A percentile compares a stretch with the other conserved stretches of the same genome.
These are phyloP conservation scores for Nicotiana tabacum DNA, from an alignment of 257 asterid genomes.

Conservation along the genomic window DNA sequence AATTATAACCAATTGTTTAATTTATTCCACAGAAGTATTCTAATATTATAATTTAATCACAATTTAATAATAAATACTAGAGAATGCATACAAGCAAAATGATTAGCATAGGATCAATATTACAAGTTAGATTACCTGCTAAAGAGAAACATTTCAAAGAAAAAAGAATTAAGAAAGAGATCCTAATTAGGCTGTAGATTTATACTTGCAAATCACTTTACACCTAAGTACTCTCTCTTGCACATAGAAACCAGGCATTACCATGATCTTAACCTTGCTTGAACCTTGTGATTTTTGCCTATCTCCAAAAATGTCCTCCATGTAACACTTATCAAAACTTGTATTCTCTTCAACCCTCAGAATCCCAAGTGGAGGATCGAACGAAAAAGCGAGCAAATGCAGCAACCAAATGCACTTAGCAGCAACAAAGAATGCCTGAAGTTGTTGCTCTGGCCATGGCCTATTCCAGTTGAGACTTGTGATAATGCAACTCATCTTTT, in stretches of 20 bases:
- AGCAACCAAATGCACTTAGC: constrained; percentile 93
- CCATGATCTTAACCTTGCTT: constrained; percentile 73
- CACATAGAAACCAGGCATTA: constrained; percentile 86
- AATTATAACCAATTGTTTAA: not conserved
- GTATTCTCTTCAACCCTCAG: constrained; percentile 63
- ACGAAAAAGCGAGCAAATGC: constrained; percentile 84
- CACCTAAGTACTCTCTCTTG: constrained; percentile 65
- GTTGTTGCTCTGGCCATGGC: constrained; percentile 92
- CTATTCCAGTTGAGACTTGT: constrained; percentile 57
- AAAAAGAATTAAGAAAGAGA: not conserved
- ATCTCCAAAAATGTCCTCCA: constrained; percentile 71
- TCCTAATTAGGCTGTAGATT: constrained; percentile 28
- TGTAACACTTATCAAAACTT: constrained; percentile 48
- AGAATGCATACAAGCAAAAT: not conserved
- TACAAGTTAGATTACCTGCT: not conserved
- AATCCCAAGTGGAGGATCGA: constrained; percentile 48
- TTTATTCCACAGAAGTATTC: not conserved
- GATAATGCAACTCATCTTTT: constrained; percentile 74
- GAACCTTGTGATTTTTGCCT: constrained; percentile 48
- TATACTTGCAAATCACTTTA: constrained; percentile 77
- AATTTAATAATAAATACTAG: not conserved
- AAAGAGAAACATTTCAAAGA: too few species aligned
- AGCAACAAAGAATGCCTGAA: constrained; percentile 76
- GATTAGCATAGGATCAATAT: not conserved
- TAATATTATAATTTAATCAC: not conserved